Evolutionary conservation across 1,139 yeast genomes (phyloP).

Genomic region (Yamadazyma songkhlaensis): DNA sequence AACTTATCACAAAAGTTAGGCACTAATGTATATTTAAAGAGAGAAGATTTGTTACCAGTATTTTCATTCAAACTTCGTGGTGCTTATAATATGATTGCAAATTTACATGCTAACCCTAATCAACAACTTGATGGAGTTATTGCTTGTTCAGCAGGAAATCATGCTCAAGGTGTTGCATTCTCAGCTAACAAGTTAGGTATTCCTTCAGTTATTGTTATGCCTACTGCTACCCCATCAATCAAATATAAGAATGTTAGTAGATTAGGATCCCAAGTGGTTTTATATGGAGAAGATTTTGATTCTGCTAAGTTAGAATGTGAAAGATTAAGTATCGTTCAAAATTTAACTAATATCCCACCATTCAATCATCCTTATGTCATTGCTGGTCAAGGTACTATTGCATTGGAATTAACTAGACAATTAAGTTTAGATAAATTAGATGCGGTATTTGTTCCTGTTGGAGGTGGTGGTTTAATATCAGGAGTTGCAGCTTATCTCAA

Average conservation of each 20-base stretch:
- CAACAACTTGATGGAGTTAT: slow-evolving; percentile 83
- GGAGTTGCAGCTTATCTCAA: slow-evolving; percentile 89
- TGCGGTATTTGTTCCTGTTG: slow-evolving; percentile 91
- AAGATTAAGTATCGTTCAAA: slow-evolving; percentile 63
- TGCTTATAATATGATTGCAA: slow-evolving; percentile 95
- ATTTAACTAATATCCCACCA: slow-evolving; percentile 89
- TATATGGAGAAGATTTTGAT: slow-evolving; percentile 92
- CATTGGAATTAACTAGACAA: slow-evolving; percentile 88
- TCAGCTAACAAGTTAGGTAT: slow-evolving; percentile 82
- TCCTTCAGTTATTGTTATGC: slow-evolving; percentile 97
- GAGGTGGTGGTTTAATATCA: slow-evolving; percentile 96
- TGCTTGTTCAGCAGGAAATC: slow-evolving; percentile 98
- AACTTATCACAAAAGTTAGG: slow-evolving; percentile 71
- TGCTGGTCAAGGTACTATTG: slow-evolving; percentile 99
- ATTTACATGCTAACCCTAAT: slow-evolving; percentile 56
- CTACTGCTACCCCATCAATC: slow-evolving; percentile 93
- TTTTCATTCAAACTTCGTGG: slow-evolving; percentile 96
- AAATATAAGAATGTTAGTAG: slow-evolving; percentile 88
- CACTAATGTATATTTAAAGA: slow-evolving; percentile 70
- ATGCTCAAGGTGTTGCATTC: slow-evolving; percentile 98
- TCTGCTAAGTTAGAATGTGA: slow-evolving; percentile 87
- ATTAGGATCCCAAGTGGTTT: slow-evolving; percentile 89
- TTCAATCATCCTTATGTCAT: slow-evolving; percentile 96
- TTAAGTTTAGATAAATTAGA: slow-evolving; percentile 70
- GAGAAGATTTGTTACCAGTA: slow-evolving; percentile 94